A percentile compares a stretch with the other conserved stretches of the same genome.
Conservation (phyloP, 495 filamentous ascomycete species). For the Penicillium crystallinum region DNA sequence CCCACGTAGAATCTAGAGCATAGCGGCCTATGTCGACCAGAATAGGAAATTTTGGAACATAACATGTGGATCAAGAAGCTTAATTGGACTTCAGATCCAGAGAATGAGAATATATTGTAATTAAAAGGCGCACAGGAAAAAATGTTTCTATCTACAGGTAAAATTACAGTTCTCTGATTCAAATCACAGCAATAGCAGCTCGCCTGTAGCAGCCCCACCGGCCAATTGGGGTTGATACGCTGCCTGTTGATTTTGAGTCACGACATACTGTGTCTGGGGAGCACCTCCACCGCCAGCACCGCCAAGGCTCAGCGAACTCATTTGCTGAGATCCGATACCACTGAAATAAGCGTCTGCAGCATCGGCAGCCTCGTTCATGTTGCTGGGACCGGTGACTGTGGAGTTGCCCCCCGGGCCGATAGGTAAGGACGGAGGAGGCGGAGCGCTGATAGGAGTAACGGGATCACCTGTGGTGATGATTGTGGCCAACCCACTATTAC, state of each 20-base stretch:
- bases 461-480: conserved; percentile 22
- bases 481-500: conserved; percentile 25
- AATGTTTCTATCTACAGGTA: conserved; percentile 25
- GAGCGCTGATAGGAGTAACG: conserved; percentile 15
- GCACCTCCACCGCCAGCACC: conserved; percentile 30
- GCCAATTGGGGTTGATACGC: conserved; percentile 48
- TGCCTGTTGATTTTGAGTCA: conserved; percentile 51
- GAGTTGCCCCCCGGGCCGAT: conserved; percentile 17
- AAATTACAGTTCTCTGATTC: conserved; percentile 1
- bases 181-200: conserved; percentile 43
- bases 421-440: conserved; percentile 18
- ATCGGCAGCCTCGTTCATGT: conserved; percentile 53
- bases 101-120: neutral
- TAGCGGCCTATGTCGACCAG: no score
- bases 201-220: conserved; percentile 45
- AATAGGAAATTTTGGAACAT: neutral
- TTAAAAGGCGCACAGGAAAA: neutral
- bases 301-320: conserved; percentile 61
- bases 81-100: neutral
- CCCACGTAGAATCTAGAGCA: neutral
- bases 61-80: neutral
- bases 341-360: conserved; percentile 87
- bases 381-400: conserved; percentile 14
- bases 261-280: conserved; percentile 45
- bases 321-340: conserved; percentile 62